These are phyloP conservation scores for Castanea sativa DNA, from an alignment of 306 rosid genomes.

Conservation along the genomic window DNA sequence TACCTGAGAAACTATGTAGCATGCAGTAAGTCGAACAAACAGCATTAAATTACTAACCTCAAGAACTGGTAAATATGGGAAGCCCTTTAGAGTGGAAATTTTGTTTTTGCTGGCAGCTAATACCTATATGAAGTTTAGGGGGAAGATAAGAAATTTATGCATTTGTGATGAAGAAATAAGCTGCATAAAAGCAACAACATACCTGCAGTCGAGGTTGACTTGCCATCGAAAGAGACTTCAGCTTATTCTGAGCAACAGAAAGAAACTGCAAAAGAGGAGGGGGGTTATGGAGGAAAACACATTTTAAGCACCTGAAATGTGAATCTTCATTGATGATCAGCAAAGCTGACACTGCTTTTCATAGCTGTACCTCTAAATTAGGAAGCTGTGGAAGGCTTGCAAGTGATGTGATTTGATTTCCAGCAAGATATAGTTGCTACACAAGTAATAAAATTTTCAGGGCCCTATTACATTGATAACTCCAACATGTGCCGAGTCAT, in stretches of 20 bases:
- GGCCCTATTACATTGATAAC: background rate
- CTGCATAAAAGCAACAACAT: conserved; percentile 25
- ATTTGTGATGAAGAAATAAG: background rate
- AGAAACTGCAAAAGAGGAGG: conserved; percentile 64
- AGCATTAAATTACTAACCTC: conserved; percentile 59
- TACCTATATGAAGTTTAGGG: conserved; percentile 54
- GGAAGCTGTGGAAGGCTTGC: conserved; percentile 96
- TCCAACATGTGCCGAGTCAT: background rate
- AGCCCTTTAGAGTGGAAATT: conserved; percentile 86
- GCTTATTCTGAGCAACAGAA: conserved; percentile 95
- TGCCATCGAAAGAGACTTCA: conserved; percentile 94
- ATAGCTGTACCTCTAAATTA: conserved; percentile 82
- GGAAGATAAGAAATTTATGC: background rate
- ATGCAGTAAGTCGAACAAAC: background rate
- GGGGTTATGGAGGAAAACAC: background rate
- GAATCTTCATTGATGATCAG: conserved; percentile 10
- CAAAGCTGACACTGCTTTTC: conserved; percentile 12
- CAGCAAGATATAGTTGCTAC: conserved; percentile 98
- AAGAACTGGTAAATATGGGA: conserved; percentile 86
- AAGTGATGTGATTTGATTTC: conserved; percentile 95
- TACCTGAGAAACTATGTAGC: background rate
- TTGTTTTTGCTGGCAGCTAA: conserved; percentile 99
- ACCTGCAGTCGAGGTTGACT: conserved; percentile 99
- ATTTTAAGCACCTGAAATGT: conserved; percentile 15
- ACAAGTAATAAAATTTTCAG: conserved; percentile 27